Percentiles rank a stretch among this genome's conserved stretches.
phyloP scores from a whole-genome alignment of 2,329 filamentous ascomycete species.

The Aspergillus costaricaensis region DNA sequence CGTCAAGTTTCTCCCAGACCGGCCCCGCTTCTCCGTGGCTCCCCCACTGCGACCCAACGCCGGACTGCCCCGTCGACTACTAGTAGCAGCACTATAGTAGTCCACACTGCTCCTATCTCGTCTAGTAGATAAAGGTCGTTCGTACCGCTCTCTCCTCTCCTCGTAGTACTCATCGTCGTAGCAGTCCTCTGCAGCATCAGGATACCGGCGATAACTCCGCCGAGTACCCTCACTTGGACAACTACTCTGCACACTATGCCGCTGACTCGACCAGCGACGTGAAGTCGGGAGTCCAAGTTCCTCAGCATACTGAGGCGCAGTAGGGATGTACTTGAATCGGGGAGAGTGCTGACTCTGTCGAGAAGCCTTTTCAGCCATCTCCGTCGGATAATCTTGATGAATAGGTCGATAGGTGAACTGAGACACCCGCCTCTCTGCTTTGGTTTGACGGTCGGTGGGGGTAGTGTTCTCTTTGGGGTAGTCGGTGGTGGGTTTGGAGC shows the following conservation, averaged over 20 bases:
- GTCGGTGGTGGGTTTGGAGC: constrained; percentile 17
- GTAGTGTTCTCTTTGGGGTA: constrained; percentile 1
- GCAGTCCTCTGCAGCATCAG: neutral
- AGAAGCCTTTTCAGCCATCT: constrained; percentile 28
- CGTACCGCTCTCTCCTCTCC: neutral
- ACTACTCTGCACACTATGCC: neutral
- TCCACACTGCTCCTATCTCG: constrained; percentile 10
- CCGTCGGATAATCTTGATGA: constrained; percentile 32
- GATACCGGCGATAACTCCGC: neutral
- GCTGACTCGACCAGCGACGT: neutral
- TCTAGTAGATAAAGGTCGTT: neutral
- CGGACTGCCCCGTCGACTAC: neutral
- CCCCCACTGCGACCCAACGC: constrained; percentile 10
- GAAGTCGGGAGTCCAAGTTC: constrained; percentile 18
- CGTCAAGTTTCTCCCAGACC: constrained; percentile 31
- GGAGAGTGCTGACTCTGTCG: constrained; percentile 14
- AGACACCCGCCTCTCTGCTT: constrained; percentile 13
- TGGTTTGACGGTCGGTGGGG: constrained; percentile 3
- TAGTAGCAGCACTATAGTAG: neutral
- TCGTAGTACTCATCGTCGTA: neutral
- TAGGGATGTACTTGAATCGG: constrained; percentile 38
- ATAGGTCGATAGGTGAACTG: constrained; percentile 41
- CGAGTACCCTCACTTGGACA: neutral
- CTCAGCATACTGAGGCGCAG: constrained; percentile 28
- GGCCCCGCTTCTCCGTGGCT: constrained; percentile 12